Evolutionary conservation across 75 land plant genomes (phyloP).

Genomic region (Cupressus sempervirens): DNA sequence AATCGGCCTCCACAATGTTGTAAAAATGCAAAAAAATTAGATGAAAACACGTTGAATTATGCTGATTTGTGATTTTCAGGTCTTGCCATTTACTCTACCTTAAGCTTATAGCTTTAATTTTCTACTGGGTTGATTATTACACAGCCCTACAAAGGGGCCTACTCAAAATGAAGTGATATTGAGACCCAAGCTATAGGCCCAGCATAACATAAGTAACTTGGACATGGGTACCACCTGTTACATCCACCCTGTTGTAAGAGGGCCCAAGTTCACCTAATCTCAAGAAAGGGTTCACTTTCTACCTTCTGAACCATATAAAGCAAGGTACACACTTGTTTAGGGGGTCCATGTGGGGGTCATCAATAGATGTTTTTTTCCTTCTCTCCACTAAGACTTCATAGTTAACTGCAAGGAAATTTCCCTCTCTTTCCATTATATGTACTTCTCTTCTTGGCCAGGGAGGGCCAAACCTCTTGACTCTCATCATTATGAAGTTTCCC

Average conservation of each 20-base stretch:
- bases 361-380: not conserved
- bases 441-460: not conserved
- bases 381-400: not conserved
- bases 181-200: not conserved
- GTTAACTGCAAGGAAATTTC: not conserved
- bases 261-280: not conserved
- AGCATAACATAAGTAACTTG: not conserved
- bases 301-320: not conserved
- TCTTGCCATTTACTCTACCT: too few relatives aligned
- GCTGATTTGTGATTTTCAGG: too few relatives aligned
- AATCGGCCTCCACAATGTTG: not conserved
- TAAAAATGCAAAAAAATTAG: too few relatives aligned
- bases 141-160: not conserved
- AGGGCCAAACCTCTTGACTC: not conserved
- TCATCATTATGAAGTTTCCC: not conserved
- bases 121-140: not conserved
- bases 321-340: not conserved
- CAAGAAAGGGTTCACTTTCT: not conserved
- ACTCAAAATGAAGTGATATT: not conserved
- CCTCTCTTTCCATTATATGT: not conserved
- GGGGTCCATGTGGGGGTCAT: not conserved
- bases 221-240: not conserved
- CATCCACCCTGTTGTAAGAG: not conserved
- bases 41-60: too few relatives aligned
- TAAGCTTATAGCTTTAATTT: not conserved